Evolutionary conservation across 768 basidiomycete genomes (phyloP).

Genomic region (Naganishia kalamii): DNA sequence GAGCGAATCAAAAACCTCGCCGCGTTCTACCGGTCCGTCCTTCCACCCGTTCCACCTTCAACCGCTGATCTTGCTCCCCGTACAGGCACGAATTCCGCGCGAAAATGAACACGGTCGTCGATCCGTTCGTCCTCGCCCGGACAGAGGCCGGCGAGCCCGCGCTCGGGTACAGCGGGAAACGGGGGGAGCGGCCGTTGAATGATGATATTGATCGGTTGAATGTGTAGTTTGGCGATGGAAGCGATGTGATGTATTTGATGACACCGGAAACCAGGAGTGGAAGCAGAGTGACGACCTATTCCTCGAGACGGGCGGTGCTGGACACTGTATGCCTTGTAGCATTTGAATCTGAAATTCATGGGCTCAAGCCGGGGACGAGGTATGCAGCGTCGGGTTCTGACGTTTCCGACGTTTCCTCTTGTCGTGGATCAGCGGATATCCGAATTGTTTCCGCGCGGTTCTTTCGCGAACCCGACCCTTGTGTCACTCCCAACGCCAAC

Average conservation of each 20-base stretch:
- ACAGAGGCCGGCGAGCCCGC: slow-evolving; percentile 18
- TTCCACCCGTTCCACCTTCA: background rate
- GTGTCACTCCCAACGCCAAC: too few species aligned
- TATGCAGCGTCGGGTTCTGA: too few species aligned
- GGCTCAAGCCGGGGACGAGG: too few species aligned
- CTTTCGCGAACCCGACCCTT: too few species aligned
- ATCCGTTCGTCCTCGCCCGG: slow-evolving; percentile 18
- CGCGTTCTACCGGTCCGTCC: slow-evolving; percentile 14
- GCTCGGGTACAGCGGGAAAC: slow-evolving; percentile 18
- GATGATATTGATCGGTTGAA: slow-evolving; percentile 20
- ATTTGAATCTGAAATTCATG: too few species aligned
- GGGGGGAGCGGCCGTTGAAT: slow-evolving; percentile 16
- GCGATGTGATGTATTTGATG: background rate
- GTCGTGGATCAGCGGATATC: too few species aligned
- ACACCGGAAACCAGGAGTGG: too few species aligned
- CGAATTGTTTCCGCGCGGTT: too few species aligned
- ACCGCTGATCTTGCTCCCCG: background rate
- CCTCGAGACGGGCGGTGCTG: too few species aligned
- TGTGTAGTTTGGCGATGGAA: background rate
- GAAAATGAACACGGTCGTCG: slow-evolving; percentile 25
- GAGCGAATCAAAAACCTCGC: slow-evolving; percentile 22
- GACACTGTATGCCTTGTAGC: too few species aligned
- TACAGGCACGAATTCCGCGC: slow-evolving; percentile 20
- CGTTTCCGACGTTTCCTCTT: too few species aligned
- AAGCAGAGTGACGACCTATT: too few species aligned